Evolutionary conservation across 2,329 filamentous ascomycete species (phyloP).

Genomic region (Tolypocladium ophioglossoides): DNA sequence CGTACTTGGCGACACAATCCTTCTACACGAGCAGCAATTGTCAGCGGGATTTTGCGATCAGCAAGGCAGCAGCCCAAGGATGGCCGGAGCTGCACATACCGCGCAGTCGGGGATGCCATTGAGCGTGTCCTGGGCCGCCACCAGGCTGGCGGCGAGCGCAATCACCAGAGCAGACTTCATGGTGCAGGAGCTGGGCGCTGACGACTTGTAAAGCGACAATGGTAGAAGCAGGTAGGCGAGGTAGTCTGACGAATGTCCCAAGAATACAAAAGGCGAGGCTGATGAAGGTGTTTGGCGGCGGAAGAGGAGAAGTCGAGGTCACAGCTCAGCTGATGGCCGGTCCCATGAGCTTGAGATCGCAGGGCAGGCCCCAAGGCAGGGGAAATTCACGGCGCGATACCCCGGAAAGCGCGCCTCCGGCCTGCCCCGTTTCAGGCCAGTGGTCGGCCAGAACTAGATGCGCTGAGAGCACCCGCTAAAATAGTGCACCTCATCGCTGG

Average conservation of each 20-base stretch:
- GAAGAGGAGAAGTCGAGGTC: neutral
- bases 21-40: constrained; percentile 11
- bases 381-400: neutral
- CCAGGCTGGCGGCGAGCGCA: constrained; percentile 19
- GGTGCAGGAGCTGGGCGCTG: constrained; percentile 4
- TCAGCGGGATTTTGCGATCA: neutral
- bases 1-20: constrained; percentile 22
- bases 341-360: neutral
- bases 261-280: neutral
- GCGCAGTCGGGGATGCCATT: constrained; percentile 25
- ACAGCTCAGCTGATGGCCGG: neutral
- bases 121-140: constrained; percentile 18
- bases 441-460: neutral
- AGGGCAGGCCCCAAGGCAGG: neutral
- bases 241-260: neutral
- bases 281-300: neutral
- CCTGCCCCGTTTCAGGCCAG: neutral
- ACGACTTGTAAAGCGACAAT: neutral
- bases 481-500: neutral
- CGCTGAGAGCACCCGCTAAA: neutral
- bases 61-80: neutral
- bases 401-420: too few relatives aligned
- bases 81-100: constrained; percentile 16
- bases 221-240: neutral
- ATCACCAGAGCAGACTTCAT: constrained; percentile 26